phyloP scores from a whole-genome alignment of 805 yeast species.

The Wickerhamomyces ciferrii region DNA sequence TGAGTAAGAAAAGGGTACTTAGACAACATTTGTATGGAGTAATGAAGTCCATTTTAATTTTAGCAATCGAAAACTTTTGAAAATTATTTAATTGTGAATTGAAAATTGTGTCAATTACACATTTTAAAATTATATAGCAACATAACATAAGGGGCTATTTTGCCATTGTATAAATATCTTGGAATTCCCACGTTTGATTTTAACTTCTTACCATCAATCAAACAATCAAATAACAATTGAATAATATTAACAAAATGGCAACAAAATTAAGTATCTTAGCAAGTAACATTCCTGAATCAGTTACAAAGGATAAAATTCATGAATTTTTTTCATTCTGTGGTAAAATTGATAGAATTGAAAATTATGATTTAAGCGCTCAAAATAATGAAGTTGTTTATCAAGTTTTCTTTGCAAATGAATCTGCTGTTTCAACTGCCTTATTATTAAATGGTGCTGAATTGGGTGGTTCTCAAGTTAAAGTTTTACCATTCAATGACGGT shows the following conservation, averaged over 20 bases:
- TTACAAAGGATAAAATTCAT: slow-evolving; percentile 44
- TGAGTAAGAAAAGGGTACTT: too few relatives aligned
- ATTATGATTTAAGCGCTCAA: slow-evolving; percentile 3
- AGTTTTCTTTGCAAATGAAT: slow-evolving; percentile 48
- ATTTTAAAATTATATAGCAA: neutral
- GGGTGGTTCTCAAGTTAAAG: slow-evolving; percentile 49
- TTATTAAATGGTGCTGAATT: slow-evolving; percentile 71
- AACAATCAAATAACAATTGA: neutral
- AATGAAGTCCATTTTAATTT: neutral
- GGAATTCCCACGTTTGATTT: neutral
- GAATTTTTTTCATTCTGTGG: slow-evolving; percentile 81
- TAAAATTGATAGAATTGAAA: slow-evolving; percentile 27
- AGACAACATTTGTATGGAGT: too few relatives aligned
- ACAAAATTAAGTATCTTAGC: slow-evolving; percentile 33
- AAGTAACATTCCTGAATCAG: slow-evolving; percentile 46
- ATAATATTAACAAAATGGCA: neutral
- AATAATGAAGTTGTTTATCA: slow-evolving; percentile 20
- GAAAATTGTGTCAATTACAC: too few relatives aligned
- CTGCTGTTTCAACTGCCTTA: slow-evolving; percentile 68
- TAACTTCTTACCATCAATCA: neutral
- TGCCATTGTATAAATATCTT: neutral
- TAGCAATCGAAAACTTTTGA: too few relatives aligned
- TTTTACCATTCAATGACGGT: slow-evolving; percentile 26
- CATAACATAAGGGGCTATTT: neutral
- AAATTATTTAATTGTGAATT: too few relatives aligned